Percentiles rank a stretch among this genome's conserved stretches.
These are phyloP conservation scores for Filobasidium floriforme DNA, from an alignment of 768 basidiomycete species.

Conservation along the genomic window DNA sequence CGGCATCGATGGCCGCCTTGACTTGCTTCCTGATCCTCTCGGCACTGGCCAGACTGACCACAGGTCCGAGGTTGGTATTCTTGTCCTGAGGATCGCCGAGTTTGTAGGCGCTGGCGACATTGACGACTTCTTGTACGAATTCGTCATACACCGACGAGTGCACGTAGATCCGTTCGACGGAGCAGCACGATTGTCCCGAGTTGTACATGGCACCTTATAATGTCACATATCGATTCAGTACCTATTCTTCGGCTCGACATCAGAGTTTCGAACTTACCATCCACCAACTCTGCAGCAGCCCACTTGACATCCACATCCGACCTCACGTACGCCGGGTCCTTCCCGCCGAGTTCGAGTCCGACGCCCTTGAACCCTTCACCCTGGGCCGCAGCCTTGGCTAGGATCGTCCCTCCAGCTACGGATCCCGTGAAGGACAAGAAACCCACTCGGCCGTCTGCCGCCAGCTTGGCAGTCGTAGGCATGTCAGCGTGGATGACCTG, in stretches of 20 bases:
- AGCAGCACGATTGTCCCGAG: constrained; percentile 94
- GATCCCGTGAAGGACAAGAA: constrained; percentile 90
- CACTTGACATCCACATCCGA: constrained; percentile 76
- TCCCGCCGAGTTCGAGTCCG: constrained; percentile 88
- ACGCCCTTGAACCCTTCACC: constrained; percentile 70
- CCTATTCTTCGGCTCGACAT: not conserved
- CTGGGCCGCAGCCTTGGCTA: constrained; percentile 61
- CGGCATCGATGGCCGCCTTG: constrained; percentile 70
- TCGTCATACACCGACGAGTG: constrained; percentile 71
- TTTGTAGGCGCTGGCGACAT: constrained; percentile 70
- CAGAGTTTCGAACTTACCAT: constrained; percentile 53
- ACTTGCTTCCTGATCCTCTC: constrained; percentile 78
- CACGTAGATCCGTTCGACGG: constrained; percentile 93
- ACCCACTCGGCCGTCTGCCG: constrained; percentile 60
- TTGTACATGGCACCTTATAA: constrained; percentile 80
- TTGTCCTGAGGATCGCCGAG: constrained; percentile 75
- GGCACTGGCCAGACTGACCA: constrained; percentile 80
- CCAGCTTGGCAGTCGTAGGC: constrained; percentile 54
- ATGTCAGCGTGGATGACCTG: constrained; percentile 47
- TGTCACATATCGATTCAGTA: not conserved
- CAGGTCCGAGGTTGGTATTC: constrained; percentile 79
- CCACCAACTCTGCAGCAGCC: constrained; percentile 76
- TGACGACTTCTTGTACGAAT: constrained; percentile 68
- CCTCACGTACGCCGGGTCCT: constrained; percentile 93
- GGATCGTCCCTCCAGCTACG: constrained; percentile 65